phyloP scores from a whole-genome alignment of 208 protist genomes.

The Trypanosomatidae sp. region DNA sequence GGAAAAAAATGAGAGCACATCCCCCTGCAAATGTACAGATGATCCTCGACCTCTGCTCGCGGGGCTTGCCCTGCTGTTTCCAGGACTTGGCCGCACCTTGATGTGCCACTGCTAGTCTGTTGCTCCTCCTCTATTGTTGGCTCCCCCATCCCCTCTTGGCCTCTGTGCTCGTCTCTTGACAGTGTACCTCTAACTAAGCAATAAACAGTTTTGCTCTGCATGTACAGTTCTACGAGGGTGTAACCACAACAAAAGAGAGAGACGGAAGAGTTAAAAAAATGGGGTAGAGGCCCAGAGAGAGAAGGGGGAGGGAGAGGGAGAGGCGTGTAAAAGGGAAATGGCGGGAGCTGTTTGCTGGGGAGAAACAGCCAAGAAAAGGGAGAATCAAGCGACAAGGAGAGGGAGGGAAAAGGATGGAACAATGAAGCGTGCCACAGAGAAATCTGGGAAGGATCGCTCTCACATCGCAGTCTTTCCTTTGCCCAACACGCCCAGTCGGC shows the following conservation, averaged over 20 bases:
- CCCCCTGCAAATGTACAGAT: neutral
- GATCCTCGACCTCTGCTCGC: neutral
- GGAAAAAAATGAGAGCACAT: neutral
- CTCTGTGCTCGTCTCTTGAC: too few relatives aligned
- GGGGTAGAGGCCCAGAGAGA: neutral
- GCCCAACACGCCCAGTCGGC: neutral
- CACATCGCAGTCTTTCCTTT: neutral
- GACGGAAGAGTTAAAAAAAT: too few relatives aligned
- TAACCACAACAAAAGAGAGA: too few relatives aligned
- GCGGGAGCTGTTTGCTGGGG: neutral
- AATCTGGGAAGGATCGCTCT: neutral
- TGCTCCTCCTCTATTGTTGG: too few relatives aligned
- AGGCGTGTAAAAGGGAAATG: neutral
- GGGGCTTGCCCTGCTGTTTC: too few relatives aligned
- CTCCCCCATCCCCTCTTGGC: too few relatives aligned
- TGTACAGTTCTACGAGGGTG: too few relatives aligned
- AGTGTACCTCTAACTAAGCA: too few relatives aligned
- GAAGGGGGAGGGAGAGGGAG: neutral
- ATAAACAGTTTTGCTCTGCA: too few relatives aligned
- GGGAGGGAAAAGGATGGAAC: neutral
- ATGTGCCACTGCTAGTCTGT: too few relatives aligned
- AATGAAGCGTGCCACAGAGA: conserved; percentile 1
- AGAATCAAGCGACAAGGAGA: neutral
- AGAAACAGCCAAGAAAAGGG: conserved; percentile 9
- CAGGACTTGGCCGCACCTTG: neutral